Conservation (phyloP, 2,329 filamentous ascomycete species). For the Monosporascus sp. region DNA sequence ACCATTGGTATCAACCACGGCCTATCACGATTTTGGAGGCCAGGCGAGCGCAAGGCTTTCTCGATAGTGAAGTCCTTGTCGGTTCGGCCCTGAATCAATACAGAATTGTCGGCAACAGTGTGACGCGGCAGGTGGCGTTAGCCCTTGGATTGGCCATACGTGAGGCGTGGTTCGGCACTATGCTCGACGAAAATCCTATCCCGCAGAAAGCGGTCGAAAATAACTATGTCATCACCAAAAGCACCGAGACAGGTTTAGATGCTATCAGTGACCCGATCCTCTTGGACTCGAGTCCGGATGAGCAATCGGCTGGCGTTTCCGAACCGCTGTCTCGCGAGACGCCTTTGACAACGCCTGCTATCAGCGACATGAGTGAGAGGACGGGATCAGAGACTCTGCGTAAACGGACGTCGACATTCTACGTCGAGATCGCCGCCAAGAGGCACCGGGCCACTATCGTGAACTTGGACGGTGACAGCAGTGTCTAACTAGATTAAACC, state of each 20-base stretch:
- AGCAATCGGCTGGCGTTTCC: slow-evolving; percentile 2
- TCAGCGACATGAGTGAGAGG: slow-evolving; percentile 11
- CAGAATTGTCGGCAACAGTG: slow-evolving; percentile 71
- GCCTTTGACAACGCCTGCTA: slow-evolving; percentile 13
- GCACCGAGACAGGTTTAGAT: neutral
- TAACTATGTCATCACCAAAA: neutral
- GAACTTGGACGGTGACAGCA: no score
- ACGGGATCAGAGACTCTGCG: slow-evolving; percentile 7
- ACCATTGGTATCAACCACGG: slow-evolving; percentile 66
- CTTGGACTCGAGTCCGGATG: slow-evolving; percentile 1
- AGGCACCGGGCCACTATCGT: neutral
- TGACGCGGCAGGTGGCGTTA: slow-evolving; percentile 63
- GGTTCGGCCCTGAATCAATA: slow-evolving; percentile 53
- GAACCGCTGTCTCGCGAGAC: slow-evolving; percentile 2
- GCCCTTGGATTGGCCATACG: slow-evolving; percentile 60
- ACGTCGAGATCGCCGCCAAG: slow-evolving; percentile 12
- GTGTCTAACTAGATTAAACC: no score
- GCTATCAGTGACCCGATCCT: neutral
- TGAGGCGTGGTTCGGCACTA: slow-evolving; percentile 46
- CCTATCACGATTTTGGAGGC: slow-evolving; percentile 62
- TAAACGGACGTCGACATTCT: slow-evolving; percentile 11
- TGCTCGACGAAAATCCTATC: slow-evolving; percentile 23
- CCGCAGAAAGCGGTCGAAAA: slow-evolving; percentile 2
- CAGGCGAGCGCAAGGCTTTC: slow-evolving; percentile 64
- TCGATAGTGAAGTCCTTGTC: slow-evolving; percentile 65